Percentiles rank a stretch among this genome's conserved stretches.
Evolutionary conservation across 768 basidiomycete species (phyloP).

Genomic region (Neoboletus brunneissimus): DNA sequence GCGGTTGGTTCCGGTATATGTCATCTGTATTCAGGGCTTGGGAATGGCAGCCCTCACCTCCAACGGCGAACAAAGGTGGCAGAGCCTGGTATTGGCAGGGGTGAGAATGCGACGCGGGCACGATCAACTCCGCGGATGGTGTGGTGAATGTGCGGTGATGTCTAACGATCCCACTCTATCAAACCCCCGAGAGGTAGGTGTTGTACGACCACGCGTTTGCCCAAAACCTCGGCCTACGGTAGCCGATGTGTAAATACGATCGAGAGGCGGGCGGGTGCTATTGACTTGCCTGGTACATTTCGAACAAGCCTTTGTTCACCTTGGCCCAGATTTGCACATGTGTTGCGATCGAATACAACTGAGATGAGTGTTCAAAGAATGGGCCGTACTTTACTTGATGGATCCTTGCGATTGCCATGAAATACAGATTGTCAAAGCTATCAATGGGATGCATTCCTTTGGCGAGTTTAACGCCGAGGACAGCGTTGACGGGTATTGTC

Average conservation of each 20-base stretch:
- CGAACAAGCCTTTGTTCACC: conserved; percentile 84
- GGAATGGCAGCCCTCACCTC: conserved; percentile 4
- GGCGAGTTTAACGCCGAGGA: conserved; percentile 52
- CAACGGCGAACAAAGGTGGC: conserved; percentile 1
- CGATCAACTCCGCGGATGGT: conserved; percentile 20
- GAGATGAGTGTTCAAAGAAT: conserved; percentile 90
- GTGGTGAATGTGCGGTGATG: not conserved
- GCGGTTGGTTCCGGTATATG: conserved; percentile 1
- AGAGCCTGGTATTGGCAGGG: conserved; percentile 7
- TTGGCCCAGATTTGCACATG: conserved; percentile 92
- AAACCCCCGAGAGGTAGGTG: conserved; percentile 85
- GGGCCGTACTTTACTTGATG: conserved; percentile 81
- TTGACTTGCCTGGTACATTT: conserved; percentile 85
- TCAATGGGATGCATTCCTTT: conserved; percentile 21
- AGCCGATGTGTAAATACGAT: conserved; percentile 6
- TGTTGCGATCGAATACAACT: conserved; percentile 80
- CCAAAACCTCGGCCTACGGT: conserved; percentile 79
- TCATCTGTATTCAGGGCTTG: conserved; percentile 7
- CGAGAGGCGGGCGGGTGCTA: not conserved
- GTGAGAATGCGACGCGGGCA: conserved; percentile 13
- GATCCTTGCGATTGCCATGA: conserved; percentile 74
- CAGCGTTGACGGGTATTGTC: conserved; percentile 59
- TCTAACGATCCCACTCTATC: conserved; percentile 57
- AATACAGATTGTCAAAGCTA: conserved; percentile 67
- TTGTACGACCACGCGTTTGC: conserved; percentile 95